Conservation (phyloP, 2,329 filamentous ascomycete genomes). For the Verticillium isaacii region DNA sequence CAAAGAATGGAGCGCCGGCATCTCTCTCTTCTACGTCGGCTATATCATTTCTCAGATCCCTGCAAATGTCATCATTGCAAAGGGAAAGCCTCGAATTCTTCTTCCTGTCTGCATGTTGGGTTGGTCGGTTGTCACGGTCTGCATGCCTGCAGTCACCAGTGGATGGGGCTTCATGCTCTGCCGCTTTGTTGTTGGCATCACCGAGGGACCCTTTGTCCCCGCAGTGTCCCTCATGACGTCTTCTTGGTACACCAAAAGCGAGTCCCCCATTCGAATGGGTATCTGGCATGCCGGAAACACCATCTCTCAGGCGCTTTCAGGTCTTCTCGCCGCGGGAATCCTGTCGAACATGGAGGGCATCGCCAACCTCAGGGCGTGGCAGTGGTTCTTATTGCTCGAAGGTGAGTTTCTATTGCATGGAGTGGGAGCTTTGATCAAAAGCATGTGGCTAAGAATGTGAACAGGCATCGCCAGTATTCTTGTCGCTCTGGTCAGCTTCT, state of each 20-base stretch:
- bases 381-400: constrained; percentile 38
- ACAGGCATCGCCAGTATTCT: constrained; percentile 24
- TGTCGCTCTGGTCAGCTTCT: constrained; percentile 23
- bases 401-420: background rate
- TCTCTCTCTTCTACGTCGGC: constrained; percentile 39
- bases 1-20: constrained; percentile 31
- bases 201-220: constrained; percentile 37
- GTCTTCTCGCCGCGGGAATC: constrained; percentile 37
- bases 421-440: background rate
- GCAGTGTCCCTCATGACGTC: constrained; percentile 40
- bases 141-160: constrained; percentile 33
- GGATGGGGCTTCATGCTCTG: constrained; percentile 23
- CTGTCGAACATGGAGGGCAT: constrained; percentile 36
- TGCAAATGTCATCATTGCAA: constrained; percentile 39
- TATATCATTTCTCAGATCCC: constrained; percentile 41
- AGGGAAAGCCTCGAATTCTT: constrained; percentile 26
- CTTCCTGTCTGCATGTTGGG: constrained; percentile 33
- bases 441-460: background rate
- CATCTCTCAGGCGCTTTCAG: constrained; percentile 37
- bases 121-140: constrained; percentile 36
- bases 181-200: constrained; percentile 24
- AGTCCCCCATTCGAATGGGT: constrained; percentile 36
- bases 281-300: constrained; percentile 40
- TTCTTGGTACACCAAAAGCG: constrained; percentile 41
- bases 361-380: constrained; percentile 27